A percentile compares a stretch with the other conserved stretches of the same genome.
Evolutionary conservation across 2,329 filamentous ascomycete species (phyloP).

Genomic region (Venturia asperata): DNA sequence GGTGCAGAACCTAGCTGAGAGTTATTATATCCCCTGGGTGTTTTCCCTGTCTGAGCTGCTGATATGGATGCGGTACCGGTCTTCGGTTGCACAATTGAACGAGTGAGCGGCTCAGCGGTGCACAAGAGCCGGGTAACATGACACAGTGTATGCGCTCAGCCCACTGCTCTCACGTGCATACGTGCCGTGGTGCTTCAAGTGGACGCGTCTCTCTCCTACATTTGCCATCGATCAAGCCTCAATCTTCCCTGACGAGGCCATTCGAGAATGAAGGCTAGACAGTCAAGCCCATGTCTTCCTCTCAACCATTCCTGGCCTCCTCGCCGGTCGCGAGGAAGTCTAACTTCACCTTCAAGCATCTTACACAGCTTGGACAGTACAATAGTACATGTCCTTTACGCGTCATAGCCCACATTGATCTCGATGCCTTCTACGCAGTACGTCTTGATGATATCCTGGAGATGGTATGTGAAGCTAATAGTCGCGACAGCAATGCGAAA

Average conservation of each 20-base stretch:
- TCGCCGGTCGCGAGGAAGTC: constrained; percentile 45
- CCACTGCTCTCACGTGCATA: background rate
- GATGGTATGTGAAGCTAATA: background rate
- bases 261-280: constrained; percentile 4
- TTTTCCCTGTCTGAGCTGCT: too few relatives aligned
- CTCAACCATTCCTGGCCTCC: constrained; percentile 31
- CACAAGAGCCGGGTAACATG: background rate
- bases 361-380: constrained; percentile 66
- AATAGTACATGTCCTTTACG: constrained; percentile 70
- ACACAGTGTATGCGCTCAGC: background rate
- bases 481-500: constrained; percentile 71
- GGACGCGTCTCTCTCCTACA: background rate
- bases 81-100: too few relatives aligned
- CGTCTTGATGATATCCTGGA: background rate
- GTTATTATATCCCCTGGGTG: too few relatives aligned
- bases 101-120: background rate
- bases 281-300: constrained; percentile 39
- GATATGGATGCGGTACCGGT: too few relatives aligned
- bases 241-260: background rate
- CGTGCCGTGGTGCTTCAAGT: background rate
- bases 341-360: constrained; percentile 76
- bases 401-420: constrained; percentile 83
- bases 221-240: background rate
- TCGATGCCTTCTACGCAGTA: constrained; percentile 82
- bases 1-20: background rate